These are phyloP conservation scores for Podospora tetraspora DNA, from an alignment of 495 filamentous ascomycete genomes.

Conservation along the genomic window DNA sequence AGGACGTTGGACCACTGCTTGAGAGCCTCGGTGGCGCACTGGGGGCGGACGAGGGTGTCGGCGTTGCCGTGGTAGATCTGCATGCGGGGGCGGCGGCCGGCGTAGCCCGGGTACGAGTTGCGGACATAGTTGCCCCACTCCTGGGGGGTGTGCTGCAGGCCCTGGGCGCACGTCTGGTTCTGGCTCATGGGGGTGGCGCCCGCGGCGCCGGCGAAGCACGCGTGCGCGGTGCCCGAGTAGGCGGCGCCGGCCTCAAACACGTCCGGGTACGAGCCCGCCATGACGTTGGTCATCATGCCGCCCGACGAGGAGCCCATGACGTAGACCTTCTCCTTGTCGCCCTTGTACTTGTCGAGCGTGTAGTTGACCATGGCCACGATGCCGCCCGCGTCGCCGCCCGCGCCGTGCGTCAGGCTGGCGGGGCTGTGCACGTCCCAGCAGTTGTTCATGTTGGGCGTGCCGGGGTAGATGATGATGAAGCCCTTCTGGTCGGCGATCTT, in stretches of 20 bases:
- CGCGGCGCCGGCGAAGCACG: constrained; percentile 42
- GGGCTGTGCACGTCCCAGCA: constrained; percentile 53
- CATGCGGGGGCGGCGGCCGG: constrained; percentile 48
- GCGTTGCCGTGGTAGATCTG: constrained; percentile 51
- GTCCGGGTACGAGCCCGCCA: constrained; percentile 54
- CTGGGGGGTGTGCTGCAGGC: constrained; percentile 42
- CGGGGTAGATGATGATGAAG: constrained; percentile 52
- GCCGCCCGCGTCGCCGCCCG: constrained; percentile 47
- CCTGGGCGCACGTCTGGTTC: constrained; percentile 51
- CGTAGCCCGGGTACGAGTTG: constrained; percentile 51
- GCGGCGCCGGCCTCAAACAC: constrained; percentile 52
- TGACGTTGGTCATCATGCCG: constrained; percentile 57
- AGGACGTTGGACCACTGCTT: constrained; percentile 56
- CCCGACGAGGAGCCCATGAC: constrained; percentile 51
- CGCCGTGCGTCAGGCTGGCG: constrained; percentile 47
- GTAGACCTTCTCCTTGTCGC: constrained; percentile 43
- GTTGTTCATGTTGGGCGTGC: constrained; percentile 41
- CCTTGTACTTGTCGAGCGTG: constrained; percentile 43
- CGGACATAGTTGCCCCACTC: constrained; percentile 46
- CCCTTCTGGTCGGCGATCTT: constrained; percentile 44
- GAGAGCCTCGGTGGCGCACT: constrained; percentile 48
- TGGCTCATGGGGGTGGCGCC: constrained; percentile 33
- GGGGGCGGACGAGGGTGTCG: constrained; percentile 45
- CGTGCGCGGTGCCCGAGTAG: constrained; percentile 50
- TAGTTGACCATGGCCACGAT: constrained; percentile 56